phyloP scores from a whole-genome alignment of 108 stramenopile genomes.

The Skeletonema grethae region DNA sequence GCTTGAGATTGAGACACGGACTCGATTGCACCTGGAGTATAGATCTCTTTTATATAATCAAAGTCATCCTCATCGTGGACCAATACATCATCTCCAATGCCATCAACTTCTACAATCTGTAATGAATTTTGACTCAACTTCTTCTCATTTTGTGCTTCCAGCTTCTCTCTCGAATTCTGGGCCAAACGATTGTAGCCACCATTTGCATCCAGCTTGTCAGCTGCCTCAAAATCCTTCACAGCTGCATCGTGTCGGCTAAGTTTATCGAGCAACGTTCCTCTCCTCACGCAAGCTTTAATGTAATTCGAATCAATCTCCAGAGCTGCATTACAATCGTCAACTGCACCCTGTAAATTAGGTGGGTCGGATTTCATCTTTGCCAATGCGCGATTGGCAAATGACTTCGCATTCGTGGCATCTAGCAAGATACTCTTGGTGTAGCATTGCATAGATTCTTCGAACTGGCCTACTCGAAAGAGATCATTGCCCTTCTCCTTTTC shows the following conservation, averaged over 20 bases:
- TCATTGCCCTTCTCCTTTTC: constrained; percentile 78
- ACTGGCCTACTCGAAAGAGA: constrained; percentile 44
- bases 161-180: constrained; percentile 3
- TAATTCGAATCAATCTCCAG: constrained; percentile 45
- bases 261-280: constrained; percentile 49
- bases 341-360: constrained; percentile 29
- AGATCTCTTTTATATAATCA: constrained; percentile 20
- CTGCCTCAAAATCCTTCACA: constrained; percentile 38
- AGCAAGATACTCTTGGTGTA: constrained; percentile 51
- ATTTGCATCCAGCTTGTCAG: constrained; percentile 12
- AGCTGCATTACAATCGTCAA: constrained; percentile 51
- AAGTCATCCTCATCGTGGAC: neutral
- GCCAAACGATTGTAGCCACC: constrained; percentile 6
- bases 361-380: constrained; percentile 23
- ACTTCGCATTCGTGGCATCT: constrained; percentile 23
- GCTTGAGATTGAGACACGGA: neutral
- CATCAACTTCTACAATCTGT: constrained; percentile 12
- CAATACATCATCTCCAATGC: constrained; percentile 1
- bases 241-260: constrained; percentile 42
- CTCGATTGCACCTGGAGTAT: constrained; percentile 16
- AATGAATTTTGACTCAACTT: constrained; percentile 1
- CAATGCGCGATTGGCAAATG: constrained; percentile 54
- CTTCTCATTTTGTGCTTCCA: constrained; percentile 2
- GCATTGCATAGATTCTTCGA: constrained; percentile 41
- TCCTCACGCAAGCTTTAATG: constrained; percentile 40